Evolutionary conservation across 1,284 basidiomycete genomes (phyloP).

Genomic region (Rhizoctonia solani): DNA sequence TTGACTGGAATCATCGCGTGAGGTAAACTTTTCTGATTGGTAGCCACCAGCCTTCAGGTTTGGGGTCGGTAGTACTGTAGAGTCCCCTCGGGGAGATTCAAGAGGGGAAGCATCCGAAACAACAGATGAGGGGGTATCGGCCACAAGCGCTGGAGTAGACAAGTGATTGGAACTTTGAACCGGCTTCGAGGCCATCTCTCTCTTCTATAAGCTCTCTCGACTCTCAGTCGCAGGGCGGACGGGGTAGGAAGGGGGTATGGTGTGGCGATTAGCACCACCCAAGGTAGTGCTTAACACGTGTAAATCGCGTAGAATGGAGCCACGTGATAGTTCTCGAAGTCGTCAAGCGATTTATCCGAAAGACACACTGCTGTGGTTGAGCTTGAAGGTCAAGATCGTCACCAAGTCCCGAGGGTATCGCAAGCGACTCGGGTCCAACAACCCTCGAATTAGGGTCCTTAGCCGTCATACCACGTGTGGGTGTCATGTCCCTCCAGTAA

Average conservation of each 20-base stretch:
- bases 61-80: conserved; percentile 9
- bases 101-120: conserved; percentile 22
- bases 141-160: conserved; percentile 2
- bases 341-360: background rate
- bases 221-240: too few relatives aligned
- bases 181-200: too few relatives aligned
- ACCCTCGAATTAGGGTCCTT: conserved; percentile 1
- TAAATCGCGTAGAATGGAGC: conserved; percentile 16
- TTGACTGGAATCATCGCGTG: conserved; percentile 24
- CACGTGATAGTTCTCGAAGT: conserved; percentile 26
- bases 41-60: conserved; percentile 1
- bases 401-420: too few relatives aligned
- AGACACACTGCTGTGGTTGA: too few relatives aligned
- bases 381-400: too few relatives aligned
- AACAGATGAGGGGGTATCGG: conserved; percentile 1
- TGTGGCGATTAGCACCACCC: conserved; percentile 7
- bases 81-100: background rate
- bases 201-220: too few relatives aligned
- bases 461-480: conserved; percentile 24
- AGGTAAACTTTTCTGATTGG: conserved; percentile 5
- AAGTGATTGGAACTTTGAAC: too few relatives aligned
- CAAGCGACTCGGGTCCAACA: background rate
- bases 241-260: conserved; percentile 1
- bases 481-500: conserved; percentile 6
- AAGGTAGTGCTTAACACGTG: conserved; percentile 28